phyloP scores from a whole-genome alignment of 352 stramenopile species.

The Globisporangium carolinianum region DNA sequence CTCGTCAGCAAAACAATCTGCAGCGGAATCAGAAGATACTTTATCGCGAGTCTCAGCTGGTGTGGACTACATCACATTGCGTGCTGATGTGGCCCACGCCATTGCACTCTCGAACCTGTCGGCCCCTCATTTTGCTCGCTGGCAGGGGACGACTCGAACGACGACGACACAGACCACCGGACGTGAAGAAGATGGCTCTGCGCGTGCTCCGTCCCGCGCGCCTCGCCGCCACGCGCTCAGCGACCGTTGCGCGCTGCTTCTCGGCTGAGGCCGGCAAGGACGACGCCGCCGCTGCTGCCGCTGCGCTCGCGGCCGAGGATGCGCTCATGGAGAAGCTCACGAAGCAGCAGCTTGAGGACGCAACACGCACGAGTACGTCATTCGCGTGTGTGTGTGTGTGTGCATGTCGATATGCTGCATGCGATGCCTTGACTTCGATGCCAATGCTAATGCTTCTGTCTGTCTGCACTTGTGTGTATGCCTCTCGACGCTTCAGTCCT shows the following conservation, averaged over 20 bases:
- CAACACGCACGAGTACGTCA: conserved; percentile 45
- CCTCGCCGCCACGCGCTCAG: conserved; percentile 10
- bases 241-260: conserved; percentile 28
- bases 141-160: neutral
- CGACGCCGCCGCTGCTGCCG: conserved; percentile 11
- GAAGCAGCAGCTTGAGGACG: conserved; percentile 36
- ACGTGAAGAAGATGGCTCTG: conserved; percentile 25
- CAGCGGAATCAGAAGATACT: too few species aligned
- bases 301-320: conserved; percentile 37
- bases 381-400: too few species aligned
- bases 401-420: too few species aligned
- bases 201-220: conserved; percentile 30
- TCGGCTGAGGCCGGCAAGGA: conserved; percentile 37
- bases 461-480: too few species aligned
- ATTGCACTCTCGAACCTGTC: too few species aligned
- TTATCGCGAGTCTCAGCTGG: too few species aligned
- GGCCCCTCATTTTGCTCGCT: neutral
- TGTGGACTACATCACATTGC: too few species aligned
- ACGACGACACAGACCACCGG: neutral
- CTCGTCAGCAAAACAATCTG: too few species aligned
- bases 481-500: conserved; percentile 26
- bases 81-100: too few species aligned
- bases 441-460: too few species aligned
- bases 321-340: conserved; percentile 32
- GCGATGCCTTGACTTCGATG: too few species aligned